Conservation (phyloP, 306 rosid species). For the Pyrus betulifolia region DNA sequence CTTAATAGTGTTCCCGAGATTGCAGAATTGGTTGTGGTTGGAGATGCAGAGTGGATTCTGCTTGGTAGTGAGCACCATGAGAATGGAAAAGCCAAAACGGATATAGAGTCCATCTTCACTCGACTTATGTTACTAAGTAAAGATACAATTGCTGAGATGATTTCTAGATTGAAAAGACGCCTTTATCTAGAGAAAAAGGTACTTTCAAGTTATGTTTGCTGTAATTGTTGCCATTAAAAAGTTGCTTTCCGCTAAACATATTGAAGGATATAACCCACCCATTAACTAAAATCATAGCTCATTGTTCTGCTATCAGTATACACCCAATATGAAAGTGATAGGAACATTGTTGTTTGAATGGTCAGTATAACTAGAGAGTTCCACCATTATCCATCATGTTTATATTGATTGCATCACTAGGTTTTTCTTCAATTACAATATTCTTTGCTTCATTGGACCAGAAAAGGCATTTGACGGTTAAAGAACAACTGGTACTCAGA, state of each 20-base stretch:
- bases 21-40: constrained; percentile 21
- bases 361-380: not conserved
- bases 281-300: not conserved
- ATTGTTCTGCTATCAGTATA: not conserved
- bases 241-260: not conserved
- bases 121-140: constrained; percentile 25
- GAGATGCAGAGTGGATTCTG: constrained; percentile 18
- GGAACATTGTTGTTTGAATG: not conserved
- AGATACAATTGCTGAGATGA: constrained; percentile 12
- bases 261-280: too few relatives aligned
- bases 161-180: constrained; percentile 26
- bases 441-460: not conserved
- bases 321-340: not conserved
- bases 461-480: constrained; percentile 25
- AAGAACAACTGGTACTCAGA: constrained; percentile 34
- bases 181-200: constrained; percentile 29
- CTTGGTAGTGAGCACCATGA: constrained; percentile 14
- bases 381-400: not conserved
- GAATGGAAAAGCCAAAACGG: constrained; percentile 17
- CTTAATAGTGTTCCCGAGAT: constrained; percentile 32
- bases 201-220: not conserved
- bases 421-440: not conserved
- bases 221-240: not conserved
- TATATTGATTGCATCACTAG: not conserved
- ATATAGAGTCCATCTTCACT: constrained; percentile 24